Evolutionary conservation across 2,329 filamentous ascomycete species (phyloP), one percentile per base, ranked within the genome.

Genomic region (Fusarium verticillioides): DNA sequence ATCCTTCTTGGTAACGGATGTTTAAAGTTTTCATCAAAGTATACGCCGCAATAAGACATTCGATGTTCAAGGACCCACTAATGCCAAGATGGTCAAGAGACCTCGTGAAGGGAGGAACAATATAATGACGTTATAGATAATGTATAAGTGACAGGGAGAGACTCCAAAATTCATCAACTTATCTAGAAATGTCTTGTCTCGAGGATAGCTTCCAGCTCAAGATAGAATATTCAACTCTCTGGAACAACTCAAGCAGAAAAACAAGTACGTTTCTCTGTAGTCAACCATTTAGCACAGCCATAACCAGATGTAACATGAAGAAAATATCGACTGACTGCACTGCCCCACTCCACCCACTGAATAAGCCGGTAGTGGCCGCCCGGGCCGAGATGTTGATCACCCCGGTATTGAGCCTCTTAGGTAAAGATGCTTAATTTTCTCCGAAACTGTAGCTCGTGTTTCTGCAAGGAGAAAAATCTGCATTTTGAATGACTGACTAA

Each of bases 231-330:
- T 18, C 16, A 36, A 36, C 0, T 18, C 16, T 36, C 34, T 18
- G 16, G 18, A 18, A 36, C 34, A 36, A 8, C 6, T 16, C 1
- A 2, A 16, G 9, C 0, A 36, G 3, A 18, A 18, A 16, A 10
- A 2, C 18, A 2, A 4, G 36, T 37, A 19, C 1, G 6, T 19
- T 37, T 18, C n/a, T 42, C n/a, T 23, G n/a, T 7, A 10, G 9
- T 23, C 9, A 2, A 18, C 36, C 37, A 21, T 4, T 49, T 9
- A 9, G 11, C 28, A 37, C 36, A 37, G 18, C 36, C 36, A 19
- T 37, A 19, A 37, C 36, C 16, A 37, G 36, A 19, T 37, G 36
- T 7, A 19, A 37, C 36, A 37, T 37, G 1, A 18, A 37, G 1
- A 18, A 37, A 19, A 19, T 37, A 37, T 19, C 9, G 18, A 37